Conservation (phyloP, 192 early-diverging fungal species). For the Linnemannia elongata region DNA sequence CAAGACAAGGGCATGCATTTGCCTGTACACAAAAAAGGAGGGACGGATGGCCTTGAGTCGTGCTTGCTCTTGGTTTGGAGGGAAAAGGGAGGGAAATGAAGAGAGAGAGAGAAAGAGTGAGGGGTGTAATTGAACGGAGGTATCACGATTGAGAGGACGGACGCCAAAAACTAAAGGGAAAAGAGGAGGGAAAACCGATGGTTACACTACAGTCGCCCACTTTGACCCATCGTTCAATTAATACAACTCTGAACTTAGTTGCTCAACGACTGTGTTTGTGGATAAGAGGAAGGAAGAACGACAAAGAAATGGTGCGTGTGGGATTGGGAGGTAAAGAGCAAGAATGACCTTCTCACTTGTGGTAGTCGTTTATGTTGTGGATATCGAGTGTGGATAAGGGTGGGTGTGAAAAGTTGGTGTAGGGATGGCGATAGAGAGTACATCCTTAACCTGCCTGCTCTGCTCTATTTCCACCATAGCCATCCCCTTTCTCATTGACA, state of each 20-base stretch:
- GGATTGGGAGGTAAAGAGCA: background rate
- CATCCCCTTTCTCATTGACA: too few species aligned
- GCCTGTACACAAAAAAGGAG: background rate
- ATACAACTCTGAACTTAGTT: constrained; percentile 29
- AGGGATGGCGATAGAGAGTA: background rate
- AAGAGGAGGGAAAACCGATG: constrained; percentile 15
- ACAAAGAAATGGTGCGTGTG: background rate
- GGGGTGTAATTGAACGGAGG: background rate
- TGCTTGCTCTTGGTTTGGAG: background rate
- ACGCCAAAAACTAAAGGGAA: background rate
- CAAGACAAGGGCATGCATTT: background rate
- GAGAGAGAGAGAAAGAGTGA: background rate
- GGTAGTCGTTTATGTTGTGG: background rate
- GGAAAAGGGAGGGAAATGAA: background rate
- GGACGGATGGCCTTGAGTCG: background rate
- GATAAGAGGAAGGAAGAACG: background rate
- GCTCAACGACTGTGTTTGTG: constrained; percentile 2
- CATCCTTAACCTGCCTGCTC: background rate
- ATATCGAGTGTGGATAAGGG: background rate
- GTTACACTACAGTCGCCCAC: constrained; percentile 25
- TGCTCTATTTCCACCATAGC: background rate
- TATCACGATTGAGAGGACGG: background rate
- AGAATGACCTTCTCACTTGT: background rate
- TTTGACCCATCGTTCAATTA: constrained; percentile 19
- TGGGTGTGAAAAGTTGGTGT: background rate